Percentiles rank a stretch among this genome's conserved stretches.
Conservation (phyloP, 2,329 filamentous ascomycete species). For the Diplodia intermedia region DNA sequence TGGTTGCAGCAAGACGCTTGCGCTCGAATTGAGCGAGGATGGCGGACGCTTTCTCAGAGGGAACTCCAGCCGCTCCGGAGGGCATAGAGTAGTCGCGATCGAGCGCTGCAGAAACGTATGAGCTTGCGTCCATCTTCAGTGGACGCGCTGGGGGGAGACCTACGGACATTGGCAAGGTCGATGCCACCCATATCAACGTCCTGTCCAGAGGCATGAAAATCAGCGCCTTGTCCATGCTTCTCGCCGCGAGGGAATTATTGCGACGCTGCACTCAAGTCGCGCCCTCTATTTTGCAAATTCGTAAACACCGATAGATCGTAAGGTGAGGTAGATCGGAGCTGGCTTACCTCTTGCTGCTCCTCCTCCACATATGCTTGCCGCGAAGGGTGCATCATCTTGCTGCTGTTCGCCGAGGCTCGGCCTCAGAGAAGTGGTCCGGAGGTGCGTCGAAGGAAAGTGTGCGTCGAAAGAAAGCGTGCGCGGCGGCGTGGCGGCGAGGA, state of each 20-base stretch:
- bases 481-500: neutral
- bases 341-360: slow-evolving; percentile 68
- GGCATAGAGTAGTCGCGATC: slow-evolving; percentile 88
- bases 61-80: slow-evolving; percentile 67
- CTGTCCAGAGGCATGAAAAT: slow-evolving; percentile 42
- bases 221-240: slow-evolving; percentile 28
- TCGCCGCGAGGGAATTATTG: slow-evolving; percentile 15
- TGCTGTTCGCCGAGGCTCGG: slow-evolving; percentile 14
- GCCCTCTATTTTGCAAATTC: slow-evolving; percentile 32
- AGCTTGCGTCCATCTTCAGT: neutral
- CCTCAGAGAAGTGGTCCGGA: slow-evolving; percentile 1
- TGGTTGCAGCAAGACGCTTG: slow-evolving; percentile 84
- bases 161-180: slow-evolving; percentile 69
- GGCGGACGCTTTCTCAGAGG: slow-evolving; percentile 82
- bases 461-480: neutral
- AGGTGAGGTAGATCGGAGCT: slow-evolving; percentile 39
- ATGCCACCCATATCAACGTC: slow-evolving; percentile 64
- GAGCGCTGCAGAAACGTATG: slow-evolving; percentile 52
- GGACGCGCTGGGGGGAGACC: slow-evolving; percentile 44
- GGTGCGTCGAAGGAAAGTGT: neutral
- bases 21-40: slow-evolving; percentile 88
- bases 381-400: slow-evolving; percentile 75
- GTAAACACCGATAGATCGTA: slow-evolving; percentile 41
- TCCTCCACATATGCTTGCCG: slow-evolving; percentile 96
- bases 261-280: slow-evolving; percentile 25